Base-by-base conservation (phyloP, 306 rosid genomes). In the Spatholobus suberectus region DNA sequence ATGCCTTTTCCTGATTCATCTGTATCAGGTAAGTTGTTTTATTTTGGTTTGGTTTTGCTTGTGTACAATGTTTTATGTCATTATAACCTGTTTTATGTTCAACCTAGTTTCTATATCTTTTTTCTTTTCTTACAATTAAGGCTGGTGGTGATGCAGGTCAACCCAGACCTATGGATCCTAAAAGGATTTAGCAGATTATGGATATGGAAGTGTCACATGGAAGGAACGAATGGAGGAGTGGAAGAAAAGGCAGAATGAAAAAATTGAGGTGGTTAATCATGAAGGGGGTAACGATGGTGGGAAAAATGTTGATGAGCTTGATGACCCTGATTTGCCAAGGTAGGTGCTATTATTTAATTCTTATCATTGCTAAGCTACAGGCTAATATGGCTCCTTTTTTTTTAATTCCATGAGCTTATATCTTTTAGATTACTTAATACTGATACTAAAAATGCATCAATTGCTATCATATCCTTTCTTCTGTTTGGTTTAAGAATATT, bases 181-280 rank as follows among this genome's bases (percentile, higher is more conserved):
- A 92, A 94, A 90, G 24, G 98, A 94, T 83, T 75, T 90, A 61
- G 94, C 94, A 2, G 92, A 91, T 15, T 94, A 94, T 59, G 97
- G 98, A 15, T 94, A 92, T 70, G 98, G 98, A 78, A 92, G 97
- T 86, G 94, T 94, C 15, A 89, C 97, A 3, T 94, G 98, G 98
- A 94, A 93, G 87, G 96, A 94, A 78, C 51, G 94, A 78, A 88
- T 92, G 98, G 97, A 94, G 72, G 96, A 94, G 0, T 94, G 98
- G 98, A 89, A 87, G 91, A 91, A 82, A 88, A 94, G 85, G 74
- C 98, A 91, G 85, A 91, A 84, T 79, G 97, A 87, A 80, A 91
- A 87, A 62, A 85, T 91, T 75, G 90, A 94, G 85, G 87, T 91
- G 84, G 92, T 92, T 71, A 89, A 89, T 86, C 93, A 91, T 40